Percentiles rank a stretch among this genome's conserved stretches.
phyloP scores from a whole-genome alignment of 768 basidiomycete genomes.

The Hypsizygus marmoreus region DNA sequence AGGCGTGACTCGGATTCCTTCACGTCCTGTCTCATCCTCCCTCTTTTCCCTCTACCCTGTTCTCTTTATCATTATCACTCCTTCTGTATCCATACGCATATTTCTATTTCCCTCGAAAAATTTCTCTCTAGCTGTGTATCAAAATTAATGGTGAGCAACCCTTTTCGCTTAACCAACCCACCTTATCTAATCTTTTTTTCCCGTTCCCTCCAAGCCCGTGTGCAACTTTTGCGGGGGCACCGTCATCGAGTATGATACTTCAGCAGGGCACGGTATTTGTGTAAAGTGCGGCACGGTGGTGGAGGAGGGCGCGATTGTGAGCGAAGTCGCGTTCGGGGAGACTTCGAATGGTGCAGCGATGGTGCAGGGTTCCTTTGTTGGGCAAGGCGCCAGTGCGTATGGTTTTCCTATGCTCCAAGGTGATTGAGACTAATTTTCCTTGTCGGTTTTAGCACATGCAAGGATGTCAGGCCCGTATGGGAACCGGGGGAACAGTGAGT shows the following conservation, averaged over 20 bases:
- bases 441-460: conserved; percentile 61
- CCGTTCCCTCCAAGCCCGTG: conserved; percentile 43
- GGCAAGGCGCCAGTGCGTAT: conserved; percentile 83
- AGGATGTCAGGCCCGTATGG: conserved; percentile 83
- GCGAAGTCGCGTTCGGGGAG: conserved; percentile 96
- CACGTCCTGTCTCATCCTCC: conserved; percentile 2
- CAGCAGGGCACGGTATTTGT: conserved; percentile 86
- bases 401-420: not conserved
- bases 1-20: conserved; percentile 11
- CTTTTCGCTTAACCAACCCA: not conserved
- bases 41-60: conserved; percentile 8
- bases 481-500: conserved; percentile 76
- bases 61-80: conserved; percentile 15
- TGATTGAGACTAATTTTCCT: conserved; percentile 3
- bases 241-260: conserved; percentile 82
- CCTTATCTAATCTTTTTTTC: conserved; percentile 15
- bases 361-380: conserved; percentile 93
- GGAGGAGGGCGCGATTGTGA: conserved; percentile 92
- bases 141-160: conserved; percentile 17
- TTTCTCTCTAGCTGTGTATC: not conserved
- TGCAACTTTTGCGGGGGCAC: conserved; percentile 82
- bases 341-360: conserved; percentile 89
- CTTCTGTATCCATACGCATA: conserved; percentile 15
- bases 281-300: conserved; percentile 86
- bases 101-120: conserved; percentile 5